A percentile compares a stretch with the other conserved stretches of the same genome.
These are phyloP conservation scores for Chondrus crispus DNA, from an alignment of 23 red algal species.

Conservation along the genomic window DNA sequence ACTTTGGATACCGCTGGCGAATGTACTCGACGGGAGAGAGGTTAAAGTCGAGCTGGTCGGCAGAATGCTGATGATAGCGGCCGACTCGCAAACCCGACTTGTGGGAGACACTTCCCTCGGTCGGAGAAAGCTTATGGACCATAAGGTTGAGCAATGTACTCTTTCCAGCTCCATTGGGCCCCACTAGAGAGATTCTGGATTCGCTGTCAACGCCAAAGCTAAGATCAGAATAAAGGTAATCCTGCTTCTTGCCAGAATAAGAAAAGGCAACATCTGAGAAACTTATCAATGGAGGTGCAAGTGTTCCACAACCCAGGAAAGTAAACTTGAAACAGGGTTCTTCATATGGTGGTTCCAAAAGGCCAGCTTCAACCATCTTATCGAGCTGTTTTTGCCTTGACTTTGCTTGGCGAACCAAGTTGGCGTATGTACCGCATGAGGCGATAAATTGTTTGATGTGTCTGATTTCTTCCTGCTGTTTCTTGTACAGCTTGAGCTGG, in stretches of 20 bases:
- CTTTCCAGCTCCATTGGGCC: constrained; percentile 96
- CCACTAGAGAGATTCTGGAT: constrained; percentile 86
- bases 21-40: constrained; percentile 83
- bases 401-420: constrained; percentile 91
- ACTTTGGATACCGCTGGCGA: constrained; percentile 65
- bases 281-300: constrained; percentile 82
- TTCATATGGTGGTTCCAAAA: constrained; percentile 65
- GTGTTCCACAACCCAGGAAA: constrained; percentile 75
- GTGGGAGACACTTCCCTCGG: constrained; percentile 78
- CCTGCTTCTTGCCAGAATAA: constrained; percentile 74
- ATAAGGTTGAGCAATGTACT: constrained; percentile 96
- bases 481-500: constrained; percentile 77
- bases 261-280: constrained; percentile 91
- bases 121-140: constrained; percentile 57
- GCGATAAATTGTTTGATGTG: constrained; percentile 96
- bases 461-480: constrained; percentile 82
- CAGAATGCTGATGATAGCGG: constrained; percentile 90
- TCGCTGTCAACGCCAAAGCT: constrained; percentile 95
- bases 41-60: constrained; percentile 73
- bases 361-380: constrained; percentile 82
- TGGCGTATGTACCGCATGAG: constrained; percentile 78
- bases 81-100: constrained; percentile 80
- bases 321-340: constrained; percentile 79
- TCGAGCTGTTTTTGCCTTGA: constrained; percentile 88
- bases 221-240: constrained; percentile 74